phyloP scores from a whole-genome alignment of 2,329 filamentous ascomycete genomes.

The Hymenoscyphus occultus region DNA sequence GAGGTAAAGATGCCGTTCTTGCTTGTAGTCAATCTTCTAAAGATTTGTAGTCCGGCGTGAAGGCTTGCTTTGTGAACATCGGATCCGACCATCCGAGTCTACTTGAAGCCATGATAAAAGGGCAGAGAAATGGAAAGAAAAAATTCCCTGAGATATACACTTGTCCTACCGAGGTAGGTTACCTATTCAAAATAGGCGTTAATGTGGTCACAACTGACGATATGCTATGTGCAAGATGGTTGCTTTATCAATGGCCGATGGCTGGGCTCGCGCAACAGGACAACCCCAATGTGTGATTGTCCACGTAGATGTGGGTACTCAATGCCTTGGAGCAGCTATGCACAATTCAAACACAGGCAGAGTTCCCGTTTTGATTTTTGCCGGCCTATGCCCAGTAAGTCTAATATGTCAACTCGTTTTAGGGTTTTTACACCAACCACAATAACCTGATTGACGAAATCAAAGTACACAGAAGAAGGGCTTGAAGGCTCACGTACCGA shows the following conservation, averaged over 20 bases:
- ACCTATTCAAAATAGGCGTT: constrained; percentile 19
- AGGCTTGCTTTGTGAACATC: constrained; percentile 46
- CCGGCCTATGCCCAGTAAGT: too few relatives aligned
- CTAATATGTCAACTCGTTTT: too few relatives aligned
- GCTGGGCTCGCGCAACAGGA: too few relatives aligned
- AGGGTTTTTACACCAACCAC: too few relatives aligned
- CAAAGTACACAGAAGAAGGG: constrained; percentile 60
- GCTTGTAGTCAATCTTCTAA: background rate
- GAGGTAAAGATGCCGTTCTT: constrained; percentile 40
- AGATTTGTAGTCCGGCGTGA: constrained; percentile 1
- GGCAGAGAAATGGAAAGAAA: constrained; percentile 56
- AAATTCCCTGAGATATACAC: constrained; percentile 65
- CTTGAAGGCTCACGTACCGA: constrained; percentile 64
- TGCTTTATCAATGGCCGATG: constrained; percentile 37
- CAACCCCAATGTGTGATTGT: too few relatives aligned
- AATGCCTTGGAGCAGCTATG: too few relatives aligned
- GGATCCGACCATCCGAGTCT: constrained; percentile 63
- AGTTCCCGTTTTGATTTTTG: too few relatives aligned
- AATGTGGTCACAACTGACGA: background rate
- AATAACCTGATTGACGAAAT: too few relatives aligned
- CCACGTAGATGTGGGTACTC: too few relatives aligned
- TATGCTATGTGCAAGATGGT: constrained; percentile 53
- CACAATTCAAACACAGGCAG: too few relatives aligned
- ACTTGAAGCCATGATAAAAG: constrained; percentile 68
- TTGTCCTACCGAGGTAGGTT: constrained; percentile 69